Evolutionary conservation across 805 yeast genomes (phyloP).

Genomic region (Lipomyces mesembrius): DNA sequence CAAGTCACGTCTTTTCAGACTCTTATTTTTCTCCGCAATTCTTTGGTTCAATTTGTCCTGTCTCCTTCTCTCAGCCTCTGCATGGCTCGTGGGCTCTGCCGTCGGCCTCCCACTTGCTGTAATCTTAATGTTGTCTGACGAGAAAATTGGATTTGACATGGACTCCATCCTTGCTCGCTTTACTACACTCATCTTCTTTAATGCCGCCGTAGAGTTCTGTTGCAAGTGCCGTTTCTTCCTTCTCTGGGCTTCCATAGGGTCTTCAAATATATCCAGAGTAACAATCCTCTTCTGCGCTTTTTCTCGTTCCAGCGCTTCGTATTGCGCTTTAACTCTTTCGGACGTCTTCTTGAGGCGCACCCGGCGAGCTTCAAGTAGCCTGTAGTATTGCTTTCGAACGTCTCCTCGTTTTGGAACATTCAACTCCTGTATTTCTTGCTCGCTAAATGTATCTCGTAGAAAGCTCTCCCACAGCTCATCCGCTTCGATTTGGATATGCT

Average conservation of each 20-base stretch:
- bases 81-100: constrained; percentile 13
- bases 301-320: constrained; percentile 22
- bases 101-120: neutral
- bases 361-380: constrained; percentile 46
- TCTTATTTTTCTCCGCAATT: neutral
- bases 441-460: constrained; percentile 45
- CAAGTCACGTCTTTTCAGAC: neutral
- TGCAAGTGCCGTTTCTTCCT: constrained; percentile 10
- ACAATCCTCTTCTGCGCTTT: constrained; percentile 24
- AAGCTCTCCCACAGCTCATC: constrained; percentile 46
- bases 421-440: constrained; percentile 35
- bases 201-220: neutral
- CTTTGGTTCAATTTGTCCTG: constrained; percentile 15
- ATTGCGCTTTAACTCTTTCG: constrained; percentile 27
- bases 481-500: constrained; percentile 42
- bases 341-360: constrained; percentile 22
- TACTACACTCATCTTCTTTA: constrained; percentile 29
- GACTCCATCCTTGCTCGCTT: constrained; percentile 28
- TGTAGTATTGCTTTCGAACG: constrained; percentile 41
- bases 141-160: constrained; percentile 20
- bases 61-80: constrained; percentile 28
- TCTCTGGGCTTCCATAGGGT: constrained; percentile 16
- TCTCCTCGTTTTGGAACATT: constrained; percentile 39
- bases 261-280: constrained; percentile 24
- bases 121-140: constrained; percentile 3